Percentiles rank a stretch among this genome's conserved stretches.
Evolutionary conservation across 306 rosid genomes (phyloP).

Genomic region (Pueraria montana): DNA sequence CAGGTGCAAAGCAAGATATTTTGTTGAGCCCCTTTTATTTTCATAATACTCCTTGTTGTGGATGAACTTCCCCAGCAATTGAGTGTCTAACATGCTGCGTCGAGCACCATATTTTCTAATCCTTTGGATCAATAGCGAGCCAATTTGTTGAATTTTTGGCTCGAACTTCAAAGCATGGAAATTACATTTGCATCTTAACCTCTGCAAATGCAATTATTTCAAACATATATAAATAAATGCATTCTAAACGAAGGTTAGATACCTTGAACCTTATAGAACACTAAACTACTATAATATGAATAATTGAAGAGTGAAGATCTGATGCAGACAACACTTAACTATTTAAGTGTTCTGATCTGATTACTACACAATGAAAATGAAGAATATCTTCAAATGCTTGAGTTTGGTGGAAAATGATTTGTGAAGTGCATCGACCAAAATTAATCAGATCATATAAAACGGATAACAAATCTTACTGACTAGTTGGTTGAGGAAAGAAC

Average conservation of each 20-base stretch:
- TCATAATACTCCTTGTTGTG: constrained; percentile 48
- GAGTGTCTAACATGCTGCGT: constrained; percentile 70
- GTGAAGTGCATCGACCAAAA: background rate
- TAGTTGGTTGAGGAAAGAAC: background rate
- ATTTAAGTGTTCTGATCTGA: background rate
- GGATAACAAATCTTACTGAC: background rate
- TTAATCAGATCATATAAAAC: background rate
- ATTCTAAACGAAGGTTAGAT: background rate
- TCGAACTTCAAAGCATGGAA: constrained; percentile 86
- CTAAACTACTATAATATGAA: background rate
- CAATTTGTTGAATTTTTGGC: constrained; percentile 82
- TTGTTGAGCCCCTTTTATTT: constrained; percentile 53
- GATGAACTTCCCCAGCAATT: constrained; percentile 81
- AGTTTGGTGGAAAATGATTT: background rate
- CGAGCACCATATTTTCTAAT: constrained; percentile 68
- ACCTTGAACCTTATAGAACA: background rate
- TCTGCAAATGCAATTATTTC: constrained; percentile 57
- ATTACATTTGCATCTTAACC: constrained; percentile 95
- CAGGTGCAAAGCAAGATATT: constrained; percentile 91
- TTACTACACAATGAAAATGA: background rate
- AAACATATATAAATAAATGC: constrained; percentile 18
- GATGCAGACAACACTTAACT: background rate
- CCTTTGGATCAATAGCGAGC: constrained; percentile 76
- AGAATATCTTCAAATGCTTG: background rate
- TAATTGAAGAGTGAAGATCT: background rate